Percentiles rank a stretch among this genome's conserved stretches.
Evolutionary conservation across 2,329 filamentous ascomycete genomes (phyloP).

Genomic region (Microdochium trichocladiopsis): DNA sequence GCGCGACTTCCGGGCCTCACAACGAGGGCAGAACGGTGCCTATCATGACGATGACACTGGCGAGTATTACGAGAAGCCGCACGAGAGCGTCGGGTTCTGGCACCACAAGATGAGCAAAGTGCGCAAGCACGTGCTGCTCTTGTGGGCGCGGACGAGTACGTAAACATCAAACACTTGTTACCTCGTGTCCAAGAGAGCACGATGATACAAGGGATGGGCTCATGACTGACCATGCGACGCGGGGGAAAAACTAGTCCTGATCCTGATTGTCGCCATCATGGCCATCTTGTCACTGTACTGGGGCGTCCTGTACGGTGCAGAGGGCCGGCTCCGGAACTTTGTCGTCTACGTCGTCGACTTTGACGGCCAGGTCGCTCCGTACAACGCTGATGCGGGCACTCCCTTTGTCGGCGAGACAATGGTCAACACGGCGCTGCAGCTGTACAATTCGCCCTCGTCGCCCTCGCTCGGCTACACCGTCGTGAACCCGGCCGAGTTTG

Average conservation of each 20-base stretch:
- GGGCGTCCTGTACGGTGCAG: slow-evolving; percentile 45
- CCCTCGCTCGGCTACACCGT: slow-evolving; percentile 42
- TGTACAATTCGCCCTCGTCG: slow-evolving; percentile 23
- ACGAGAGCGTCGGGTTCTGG: slow-evolving; percentile 15
- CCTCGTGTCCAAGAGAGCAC: too few species aligned
- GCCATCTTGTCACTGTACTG: slow-evolving; percentile 53
- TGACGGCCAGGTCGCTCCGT: slow-evolving; percentile 47
- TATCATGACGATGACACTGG: slow-evolving; percentile 4
- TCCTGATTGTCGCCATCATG: slow-evolving; percentile 49
- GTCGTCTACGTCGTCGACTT: slow-evolving; percentile 57
- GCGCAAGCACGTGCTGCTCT: slow-evolving; percentile 8
- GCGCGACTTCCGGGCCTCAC: background rate
- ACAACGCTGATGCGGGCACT: slow-evolving; percentile 27
- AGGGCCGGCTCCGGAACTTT: slow-evolving; percentile 38
- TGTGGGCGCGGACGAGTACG: slow-evolving; percentile 13
- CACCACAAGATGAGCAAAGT: slow-evolving; percentile 12
- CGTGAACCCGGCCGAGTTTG: slow-evolving; percentile 40
- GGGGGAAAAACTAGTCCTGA: slow-evolving; percentile 35
- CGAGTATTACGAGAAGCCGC: slow-evolving; percentile 6
- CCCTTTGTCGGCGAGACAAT: slow-evolving; percentile 52
- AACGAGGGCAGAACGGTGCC: background rate
- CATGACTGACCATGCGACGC: background rate
- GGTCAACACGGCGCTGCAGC: slow-evolving; percentile 33
- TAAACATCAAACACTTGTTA: background rate
- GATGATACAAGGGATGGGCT: too few species aligned